Conservation (phyloP, 345 rosid genomes). For the Kernera saxatilis region DNA sequence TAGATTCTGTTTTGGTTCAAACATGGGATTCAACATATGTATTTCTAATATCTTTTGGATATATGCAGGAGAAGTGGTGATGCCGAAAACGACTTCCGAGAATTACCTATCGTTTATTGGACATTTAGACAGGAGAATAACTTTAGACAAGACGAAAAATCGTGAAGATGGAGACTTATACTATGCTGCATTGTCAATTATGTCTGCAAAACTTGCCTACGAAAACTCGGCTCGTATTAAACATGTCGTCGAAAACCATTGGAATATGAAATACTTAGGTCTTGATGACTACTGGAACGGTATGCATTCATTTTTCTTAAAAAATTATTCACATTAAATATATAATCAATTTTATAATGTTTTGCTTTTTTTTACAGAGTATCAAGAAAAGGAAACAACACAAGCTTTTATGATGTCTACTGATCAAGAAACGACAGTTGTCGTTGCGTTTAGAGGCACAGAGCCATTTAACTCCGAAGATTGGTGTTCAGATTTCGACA, state of each 20-base stretch:
- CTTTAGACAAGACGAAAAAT: conserved; percentile 39
- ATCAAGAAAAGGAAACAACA: conserved; percentile 52
- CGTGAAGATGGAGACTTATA: conserved; percentile 39
- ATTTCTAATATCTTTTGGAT: neutral
- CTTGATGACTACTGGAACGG: conserved; percentile 62
- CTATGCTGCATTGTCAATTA: conserved; percentile 46
- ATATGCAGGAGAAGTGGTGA: conserved; percentile 37
- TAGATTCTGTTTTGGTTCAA: neutral
- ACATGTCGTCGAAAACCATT: conserved; percentile 35
- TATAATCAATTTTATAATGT: neutral
- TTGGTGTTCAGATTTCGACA: conserved; percentile 67
- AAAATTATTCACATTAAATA: neutral
- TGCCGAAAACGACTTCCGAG: conserved; percentile 42
- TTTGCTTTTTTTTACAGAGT: conserved; percentile 31
- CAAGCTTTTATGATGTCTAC: conserved; percentile 50
- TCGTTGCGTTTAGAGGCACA: conserved; percentile 67
- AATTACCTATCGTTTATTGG: conserved; percentile 43
- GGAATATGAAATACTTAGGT: conserved; percentile 74
- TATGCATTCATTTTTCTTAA: conserved; percentile 12
- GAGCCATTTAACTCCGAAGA: conserved; percentile 58
- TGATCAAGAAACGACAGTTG: conserved; percentile 40
- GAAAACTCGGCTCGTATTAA: conserved; percentile 53
- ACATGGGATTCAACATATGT: neutral
- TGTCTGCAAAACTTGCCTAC: conserved; percentile 63
- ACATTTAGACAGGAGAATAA: conserved; percentile 40